phyloP scores from a whole-genome alignment of 169 alveolate genomes.

The Eimeria zaria region DNA sequence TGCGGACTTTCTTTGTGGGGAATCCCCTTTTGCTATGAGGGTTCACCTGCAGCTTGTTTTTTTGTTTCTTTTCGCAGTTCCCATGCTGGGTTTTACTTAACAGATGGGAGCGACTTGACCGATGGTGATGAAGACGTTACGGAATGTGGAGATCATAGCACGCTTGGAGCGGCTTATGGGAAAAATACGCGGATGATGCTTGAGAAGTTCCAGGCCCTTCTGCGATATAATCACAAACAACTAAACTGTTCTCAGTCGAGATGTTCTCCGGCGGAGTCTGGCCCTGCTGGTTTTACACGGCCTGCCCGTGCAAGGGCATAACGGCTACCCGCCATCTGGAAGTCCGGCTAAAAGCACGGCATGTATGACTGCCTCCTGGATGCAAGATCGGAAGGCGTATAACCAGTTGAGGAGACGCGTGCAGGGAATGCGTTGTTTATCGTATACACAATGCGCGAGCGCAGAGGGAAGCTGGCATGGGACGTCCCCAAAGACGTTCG shows the following conservation, averaged over 20 bases:
- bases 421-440: background rate
- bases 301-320: slow-evolving; percentile 74
- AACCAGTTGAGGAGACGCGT: background rate
- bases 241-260: slow-evolving; percentile 58
- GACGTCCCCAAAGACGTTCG: background rate
- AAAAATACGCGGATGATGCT: slow-evolving; percentile 76
- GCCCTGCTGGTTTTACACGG: slow-evolving; percentile 59
- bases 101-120: slow-evolving; percentile 73
- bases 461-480: slow-evolving; percentile 46
- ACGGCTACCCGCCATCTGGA: too few species aligned
- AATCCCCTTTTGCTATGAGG: background rate
- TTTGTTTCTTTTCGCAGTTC: slow-evolving; percentile 4
- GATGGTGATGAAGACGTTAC: slow-evolving; percentile 19
- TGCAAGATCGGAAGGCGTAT: background rate
- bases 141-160: background rate
- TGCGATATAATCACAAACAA: slow-evolving; percentile 56
- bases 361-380: background rate
- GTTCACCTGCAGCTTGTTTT: background rate
- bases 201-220: slow-evolving; percentile 75
- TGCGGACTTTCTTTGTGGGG: too few species aligned
- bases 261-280: slow-evolving; percentile 50
- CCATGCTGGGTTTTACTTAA: slow-evolving; percentile 71
- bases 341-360: too few species aligned
- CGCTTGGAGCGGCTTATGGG: background rate
- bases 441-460: slow-evolving; percentile 7